Evolutionary conservation across 495 filamentous ascomycete species (phyloP).

Genomic region (Xylaria flabelliformis): DNA sequence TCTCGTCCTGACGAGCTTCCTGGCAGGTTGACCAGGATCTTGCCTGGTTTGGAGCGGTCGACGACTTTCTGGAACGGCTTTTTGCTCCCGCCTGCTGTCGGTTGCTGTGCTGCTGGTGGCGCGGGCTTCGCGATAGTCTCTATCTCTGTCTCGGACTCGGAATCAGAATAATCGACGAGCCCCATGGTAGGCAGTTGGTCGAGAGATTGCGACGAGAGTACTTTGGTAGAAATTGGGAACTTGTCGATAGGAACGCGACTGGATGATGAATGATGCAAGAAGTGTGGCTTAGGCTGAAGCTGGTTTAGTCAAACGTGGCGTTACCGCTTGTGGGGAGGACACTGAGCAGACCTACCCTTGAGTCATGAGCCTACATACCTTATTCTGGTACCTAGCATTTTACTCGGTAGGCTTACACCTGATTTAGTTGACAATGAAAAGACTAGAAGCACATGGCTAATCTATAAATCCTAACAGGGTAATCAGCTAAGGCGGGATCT

Average conservation of each 20-base stretch:
- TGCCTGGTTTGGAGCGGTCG: slow-evolving; percentile 78
- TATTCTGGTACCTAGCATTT: slow-evolving; percentile 26
- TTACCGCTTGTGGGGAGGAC: background rate
- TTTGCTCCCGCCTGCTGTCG: slow-evolving; percentile 48
- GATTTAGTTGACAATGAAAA: background rate
- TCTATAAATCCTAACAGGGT: slow-evolving; percentile 7
- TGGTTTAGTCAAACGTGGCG: background rate
- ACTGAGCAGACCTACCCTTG: background rate
- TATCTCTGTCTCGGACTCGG: slow-evolving; percentile 74
- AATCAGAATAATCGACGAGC: slow-evolving; percentile 85
- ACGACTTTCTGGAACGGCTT: slow-evolving; percentile 74
- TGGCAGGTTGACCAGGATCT: slow-evolving; percentile 79
- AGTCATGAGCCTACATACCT: background rate
- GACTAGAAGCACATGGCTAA: background rate
- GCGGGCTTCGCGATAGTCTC: slow-evolving; percentile 59
- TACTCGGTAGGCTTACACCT: slow-evolving; percentile 23
- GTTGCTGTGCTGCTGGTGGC: slow-evolving; percentile 31
- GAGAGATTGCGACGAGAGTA: background rate
- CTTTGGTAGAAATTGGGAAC: background rate
- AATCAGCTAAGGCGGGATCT: slow-evolving; percentile 30
- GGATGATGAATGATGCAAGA: slow-evolving; percentile 21
- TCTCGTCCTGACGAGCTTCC: slow-evolving; percentile 47
- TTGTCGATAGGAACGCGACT: background rate
- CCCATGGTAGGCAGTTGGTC: slow-evolving; percentile 58
- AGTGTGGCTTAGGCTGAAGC: slow-evolving; percentile 7